Percentiles rank a stretch among this genome's conserved stretches.
Conservation (phyloP, 305 asterid genomes). For the Ilex paraguariensis region DNA sequence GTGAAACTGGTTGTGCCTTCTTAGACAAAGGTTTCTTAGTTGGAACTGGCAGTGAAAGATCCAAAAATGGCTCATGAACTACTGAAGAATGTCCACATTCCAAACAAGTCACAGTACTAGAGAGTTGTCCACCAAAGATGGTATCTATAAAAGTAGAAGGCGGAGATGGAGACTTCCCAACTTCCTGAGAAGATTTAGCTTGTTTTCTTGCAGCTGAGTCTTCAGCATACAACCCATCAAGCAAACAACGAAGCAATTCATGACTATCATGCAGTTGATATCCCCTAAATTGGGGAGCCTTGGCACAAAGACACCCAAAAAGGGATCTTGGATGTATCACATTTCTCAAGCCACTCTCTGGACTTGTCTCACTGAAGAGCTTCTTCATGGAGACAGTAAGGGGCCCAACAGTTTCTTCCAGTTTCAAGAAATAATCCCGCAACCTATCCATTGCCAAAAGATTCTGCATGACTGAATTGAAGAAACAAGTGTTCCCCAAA, state of each 20-base stretch:
- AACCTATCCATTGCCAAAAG: conserved; percentile 56
- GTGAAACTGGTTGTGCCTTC: conserved; percentile 37
- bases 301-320: conserved; percentile 66
- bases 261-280: conserved; percentile 96
- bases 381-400: conserved; percentile 61
- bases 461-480: conserved; percentile 83
- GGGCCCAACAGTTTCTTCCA: conserved; percentile 68
- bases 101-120: conserved; percentile 74
- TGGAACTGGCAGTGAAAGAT: conserved; percentile 88
- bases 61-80: conserved; percentile 71
- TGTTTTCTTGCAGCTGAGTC: conserved; percentile 51
- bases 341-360: conserved; percentile 39
- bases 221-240: conserved; percentile 70
- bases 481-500: conserved; percentile 96
- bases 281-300: conserved; percentile 87
- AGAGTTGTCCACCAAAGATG: conserved; percentile 80
- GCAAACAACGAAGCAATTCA: conserved; percentile 84
- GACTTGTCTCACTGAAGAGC: conserved; percentile 50
- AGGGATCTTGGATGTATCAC: conserved; percentile 68
- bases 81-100: conserved; percentile 83
- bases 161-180: conserved; percentile 20
- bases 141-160: conserved; percentile 63
- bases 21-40: conserved; percentile 62
- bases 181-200: conserved; percentile 27
- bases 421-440: conserved; percentile 46